phyloP scores from a whole-genome alignment of 495 filamentous ascomycete species.

The Aspergillus affinis region DNA sequence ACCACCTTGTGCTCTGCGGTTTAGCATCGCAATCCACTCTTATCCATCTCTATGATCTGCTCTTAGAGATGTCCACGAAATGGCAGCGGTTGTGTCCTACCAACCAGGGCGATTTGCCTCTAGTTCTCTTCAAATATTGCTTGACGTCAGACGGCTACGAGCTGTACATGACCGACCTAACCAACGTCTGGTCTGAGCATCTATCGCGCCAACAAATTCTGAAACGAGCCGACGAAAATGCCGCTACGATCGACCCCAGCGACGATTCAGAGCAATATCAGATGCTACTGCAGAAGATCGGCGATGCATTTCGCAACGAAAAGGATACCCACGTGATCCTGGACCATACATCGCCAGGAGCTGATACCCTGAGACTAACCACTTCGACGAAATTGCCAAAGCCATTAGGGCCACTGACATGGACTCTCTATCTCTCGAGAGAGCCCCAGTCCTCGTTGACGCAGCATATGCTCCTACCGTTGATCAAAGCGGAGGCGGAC shows the following conservation, averaged over 20 bases:
- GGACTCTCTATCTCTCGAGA: conserved; percentile 62
- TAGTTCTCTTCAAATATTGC: conserved; percentile 54
- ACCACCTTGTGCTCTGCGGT: not conserved
- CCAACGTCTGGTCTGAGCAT: conserved; percentile 77
- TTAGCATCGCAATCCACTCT: not conserved
- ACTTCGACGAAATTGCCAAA: conserved; percentile 63
- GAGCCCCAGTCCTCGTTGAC: conserved; percentile 54
- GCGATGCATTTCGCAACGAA: conserved; percentile 54
- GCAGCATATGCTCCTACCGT: conserved; percentile 65
- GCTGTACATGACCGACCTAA: conserved; percentile 79
- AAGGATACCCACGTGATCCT: conserved; percentile 36
- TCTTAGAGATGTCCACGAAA: conserved; percentile 32
- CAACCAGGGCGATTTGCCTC: conserved; percentile 31
- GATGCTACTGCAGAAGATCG: conserved; percentile 71
- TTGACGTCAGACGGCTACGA: conserved; percentile 61
- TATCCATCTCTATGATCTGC: not conserved
- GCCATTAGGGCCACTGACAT: conserved; percentile 66
- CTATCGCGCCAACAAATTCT: conserved; percentile 64
- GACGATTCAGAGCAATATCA: conserved; percentile 70
- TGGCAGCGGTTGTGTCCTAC: conserved; percentile 39
- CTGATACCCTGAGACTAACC: conserved; percentile 51
- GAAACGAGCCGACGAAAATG: conserved; percentile 59
- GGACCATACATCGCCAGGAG: conserved; percentile 19
- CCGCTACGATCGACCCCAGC: conserved; percentile 82
- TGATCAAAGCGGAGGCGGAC: conserved; percentile 58